Evolutionary conservation across 106 monocot genomes (phyloP), one percentile per base, ranked within the genome.

Genomic region (Narthecium ossifragum): DNA sequence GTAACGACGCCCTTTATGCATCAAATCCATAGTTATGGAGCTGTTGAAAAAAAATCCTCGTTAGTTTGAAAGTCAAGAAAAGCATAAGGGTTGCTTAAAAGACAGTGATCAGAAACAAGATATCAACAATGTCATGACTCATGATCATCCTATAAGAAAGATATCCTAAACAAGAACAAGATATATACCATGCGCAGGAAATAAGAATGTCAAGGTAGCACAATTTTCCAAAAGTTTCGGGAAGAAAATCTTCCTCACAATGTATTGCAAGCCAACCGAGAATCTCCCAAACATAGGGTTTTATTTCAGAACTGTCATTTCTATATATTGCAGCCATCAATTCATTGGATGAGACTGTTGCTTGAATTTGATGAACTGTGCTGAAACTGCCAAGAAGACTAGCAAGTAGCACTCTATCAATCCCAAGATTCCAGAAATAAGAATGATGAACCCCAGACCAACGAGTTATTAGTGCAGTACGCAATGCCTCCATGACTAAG

Each of bases 371-470:
- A 46, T 36, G 46, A 34, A n/a, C 49, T 26, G 51, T 51, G 26
- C 26, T 65, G 60, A 41, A 59, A 63, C 67, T 64, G 15, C 85
- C 74, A 47, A 78, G 26, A 61, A 93, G 69, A 77, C 77, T 66
- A 66, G 78, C 79, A 46, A 74, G 63, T 26, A 90, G 84, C 46
- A 80, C 40, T 31, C 29, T 46, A 46, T 83, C 77, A 65, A 94
- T 68, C 14, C 63, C 62, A 49, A 73, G 34, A n/a, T 71, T 73
- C 94, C 94, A 94, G 40, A 90, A 83, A 57, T 8, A 78, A 4
- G 17, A 32, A 68, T 94, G 94, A 78, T 94, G 90, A 38, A 30
- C 33, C 50, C 94, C 94, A 68, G 73, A 26, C 77, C 77, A 80
- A 29, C 67, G 66, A 55, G 73, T 75, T 10, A 83, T 61, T 67